Evolutionary conservation across 1,284 basidiomycete species (phyloP).

Genomic region (Rugosomyces carneus): DNA sequence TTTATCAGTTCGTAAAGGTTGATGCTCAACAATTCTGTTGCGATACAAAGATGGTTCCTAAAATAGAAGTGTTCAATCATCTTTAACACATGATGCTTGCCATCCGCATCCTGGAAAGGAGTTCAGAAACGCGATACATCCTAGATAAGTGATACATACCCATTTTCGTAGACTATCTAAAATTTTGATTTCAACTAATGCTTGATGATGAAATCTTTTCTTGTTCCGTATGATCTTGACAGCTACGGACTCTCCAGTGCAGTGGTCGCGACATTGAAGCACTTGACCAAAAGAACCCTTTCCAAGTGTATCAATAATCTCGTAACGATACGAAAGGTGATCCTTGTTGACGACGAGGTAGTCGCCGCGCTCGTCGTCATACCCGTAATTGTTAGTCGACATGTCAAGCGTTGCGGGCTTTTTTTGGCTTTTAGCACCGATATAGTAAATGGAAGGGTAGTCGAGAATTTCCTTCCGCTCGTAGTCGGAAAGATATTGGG

Average conservation of each 20-base stretch:
- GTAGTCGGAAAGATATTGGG: conserved; percentile 71
- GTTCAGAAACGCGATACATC: conserved; percentile 8
- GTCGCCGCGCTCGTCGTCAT: conserved; percentile 98
- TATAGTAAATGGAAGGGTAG: conserved; percentile 80
- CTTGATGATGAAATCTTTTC: conserved; percentile 98
- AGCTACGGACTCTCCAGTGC: conserved; percentile 93
- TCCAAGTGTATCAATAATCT: conserved; percentile 87
- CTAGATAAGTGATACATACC: conserved; percentile 46
- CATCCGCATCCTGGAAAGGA: conserved; percentile 76
- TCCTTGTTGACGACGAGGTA: conserved; percentile 89
- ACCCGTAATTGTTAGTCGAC: conserved; percentile 87
- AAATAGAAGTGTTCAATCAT: conserved; percentile 99
- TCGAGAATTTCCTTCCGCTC: conserved; percentile 92
- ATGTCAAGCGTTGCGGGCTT: conserved; percentile 70
- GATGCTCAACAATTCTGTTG: conserved; percentile 96
- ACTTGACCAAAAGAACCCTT: conserved; percentile 99
- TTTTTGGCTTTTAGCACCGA: conserved; percentile 78
- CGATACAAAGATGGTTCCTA: conserved; percentile 96
- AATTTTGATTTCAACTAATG: conserved; percentile 97
- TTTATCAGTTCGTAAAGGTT: conserved; percentile 99
- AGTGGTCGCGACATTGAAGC: conserved; percentile 92
- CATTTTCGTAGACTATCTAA: conserved; percentile 95
- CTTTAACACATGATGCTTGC: conserved; percentile 95
- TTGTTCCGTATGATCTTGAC: conserved; percentile 99
- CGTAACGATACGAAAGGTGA: conserved; percentile 95